Evolutionary conservation across 192 early-diverging fungal species (phyloP).

Genomic region (Pilaira anomala): DNA sequence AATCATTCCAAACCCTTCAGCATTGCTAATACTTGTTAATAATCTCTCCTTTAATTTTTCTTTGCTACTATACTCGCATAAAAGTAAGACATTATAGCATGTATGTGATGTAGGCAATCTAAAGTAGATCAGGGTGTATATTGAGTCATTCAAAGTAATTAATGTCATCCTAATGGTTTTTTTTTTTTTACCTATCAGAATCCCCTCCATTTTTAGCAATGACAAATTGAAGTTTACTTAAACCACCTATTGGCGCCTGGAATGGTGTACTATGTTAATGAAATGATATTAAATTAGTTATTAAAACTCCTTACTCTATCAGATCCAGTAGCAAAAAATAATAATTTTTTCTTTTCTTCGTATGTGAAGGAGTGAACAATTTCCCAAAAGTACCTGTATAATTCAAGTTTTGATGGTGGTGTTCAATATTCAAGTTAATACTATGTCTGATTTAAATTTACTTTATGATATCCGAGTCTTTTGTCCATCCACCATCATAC

Average conservation of each 20-base stretch:
- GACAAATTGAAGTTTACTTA: conserved; percentile 81
- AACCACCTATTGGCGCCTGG: conserved; percentile 75
- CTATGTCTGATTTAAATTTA: conserved; percentile 18
- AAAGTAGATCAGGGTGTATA: not conserved
- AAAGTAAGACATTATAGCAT: conserved; percentile 86
- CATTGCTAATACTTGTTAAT: conserved; percentile 75
- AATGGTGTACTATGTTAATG: too few species aligned
- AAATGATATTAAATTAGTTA: too few species aligned
- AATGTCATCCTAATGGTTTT: not conserved
- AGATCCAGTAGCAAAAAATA: conserved; percentile 89
- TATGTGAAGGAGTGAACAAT: conserved; percentile 78
- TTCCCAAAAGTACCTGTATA: conserved; percentile 85
- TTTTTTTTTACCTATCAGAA: conserved; percentile 50
- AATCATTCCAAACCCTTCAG: conserved; percentile 80
- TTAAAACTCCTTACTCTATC: conserved; percentile 64
- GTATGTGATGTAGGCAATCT: conserved; percentile 91
- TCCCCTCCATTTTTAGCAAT: conserved; percentile 85
- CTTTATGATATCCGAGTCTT: conserved; percentile 60
- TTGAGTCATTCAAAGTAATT: conserved; percentile 4
- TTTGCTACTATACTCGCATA: conserved; percentile 78
- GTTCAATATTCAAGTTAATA: not conserved
- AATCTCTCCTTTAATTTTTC: conserved; percentile 77
- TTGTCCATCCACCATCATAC: conserved; percentile 83
- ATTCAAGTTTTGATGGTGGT: not conserved
- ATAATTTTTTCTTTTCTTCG: conserved; percentile 81